Evolutionary conservation across 805 yeast species (phyloP).

Genomic region (Saccharomycopsis schoenii): DNA sequence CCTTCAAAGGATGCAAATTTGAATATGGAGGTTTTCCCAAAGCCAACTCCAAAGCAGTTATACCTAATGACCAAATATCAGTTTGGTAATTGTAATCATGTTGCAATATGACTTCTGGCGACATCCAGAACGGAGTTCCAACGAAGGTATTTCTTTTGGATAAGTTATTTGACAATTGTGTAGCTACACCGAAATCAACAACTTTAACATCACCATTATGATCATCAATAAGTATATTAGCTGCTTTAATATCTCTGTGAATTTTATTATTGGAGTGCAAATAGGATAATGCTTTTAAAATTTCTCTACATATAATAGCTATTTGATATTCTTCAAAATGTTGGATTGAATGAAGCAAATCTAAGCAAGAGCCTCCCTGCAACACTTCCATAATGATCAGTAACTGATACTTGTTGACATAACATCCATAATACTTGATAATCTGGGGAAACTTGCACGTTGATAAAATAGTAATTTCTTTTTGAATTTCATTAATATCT

Average conservation of each 20-base stretch:
- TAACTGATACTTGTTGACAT: constrained; percentile 55
- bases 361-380: constrained; percentile 71
- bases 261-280: constrained; percentile 65
- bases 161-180: constrained; percentile 60
- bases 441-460: constrained; percentile 56
- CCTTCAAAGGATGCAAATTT: constrained; percentile 46
- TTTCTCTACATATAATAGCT: constrained; percentile 42
- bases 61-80: constrained; percentile 92
- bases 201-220: constrained; percentile 57
- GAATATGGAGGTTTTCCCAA: constrained; percentile 64
- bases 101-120: constrained; percentile 79
- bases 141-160: constrained; percentile 67
- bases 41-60: constrained; percentile 65
- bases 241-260: constrained; percentile 87
- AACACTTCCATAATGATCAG: constrained; percentile 78
- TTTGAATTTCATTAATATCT: constrained; percentile 62
- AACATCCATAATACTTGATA: constrained; percentile 62
- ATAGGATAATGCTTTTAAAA: constrained; percentile 52
- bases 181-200: constrained; percentile 92
- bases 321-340: constrained; percentile 49
- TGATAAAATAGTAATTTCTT: constrained; percentile 59
- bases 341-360: constrained; percentile 45
- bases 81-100: constrained; percentile 75
- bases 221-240: constrained; percentile 69
- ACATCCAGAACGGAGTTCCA: constrained; percentile 98